Conservation (phyloP, 2,329 filamentous ascomycete species). For the Trichoderma polysporum region DNA sequence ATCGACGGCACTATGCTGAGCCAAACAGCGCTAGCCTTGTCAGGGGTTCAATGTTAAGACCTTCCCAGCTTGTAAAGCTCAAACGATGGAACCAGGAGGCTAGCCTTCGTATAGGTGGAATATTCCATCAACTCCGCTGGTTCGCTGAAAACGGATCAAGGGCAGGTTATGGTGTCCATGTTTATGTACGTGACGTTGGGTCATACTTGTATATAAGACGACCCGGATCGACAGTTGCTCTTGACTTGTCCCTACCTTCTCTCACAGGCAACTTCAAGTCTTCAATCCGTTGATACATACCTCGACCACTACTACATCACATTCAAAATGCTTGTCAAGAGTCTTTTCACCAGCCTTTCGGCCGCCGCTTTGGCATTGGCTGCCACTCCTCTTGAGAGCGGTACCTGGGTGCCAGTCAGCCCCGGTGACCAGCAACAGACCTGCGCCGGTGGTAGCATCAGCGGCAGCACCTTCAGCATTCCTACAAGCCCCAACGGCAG, state of each 20-base stretch:
- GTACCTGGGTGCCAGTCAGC: slow-evolving; percentile 20
- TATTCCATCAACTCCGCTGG: slow-evolving; percentile 14
- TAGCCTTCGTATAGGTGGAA: slow-evolving; percentile 15
- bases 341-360: slow-evolving; percentile 20
- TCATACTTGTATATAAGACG: slow-evolving; percentile 5
- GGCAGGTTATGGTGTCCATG: background rate
- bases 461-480: slow-evolving; percentile 24
- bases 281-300: background rate
- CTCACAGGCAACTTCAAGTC: background rate
- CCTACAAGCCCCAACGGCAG: slow-evolving; percentile 25
- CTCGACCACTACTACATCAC: background rate
- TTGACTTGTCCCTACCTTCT: background rate
- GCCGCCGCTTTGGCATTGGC: slow-evolving; percentile 20
- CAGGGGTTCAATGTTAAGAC: slow-evolving; percentile 3
- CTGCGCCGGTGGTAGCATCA: slow-evolving; percentile 25
- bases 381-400: slow-evolving; percentile 23
- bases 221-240: slow-evolving; percentile 4
- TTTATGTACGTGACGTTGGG: background rate
- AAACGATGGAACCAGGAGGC: background rate
- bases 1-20: background rate
- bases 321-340: slow-evolving; percentile 19
- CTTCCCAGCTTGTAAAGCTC: slow-evolving; percentile 13
- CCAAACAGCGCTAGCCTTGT: background rate
- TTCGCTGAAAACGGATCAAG: background rate
- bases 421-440: slow-evolving; percentile 20